Evolutionary conservation across 441 rosid species (phyloP).

Genomic region (Gossypium davidsonii): DNA sequence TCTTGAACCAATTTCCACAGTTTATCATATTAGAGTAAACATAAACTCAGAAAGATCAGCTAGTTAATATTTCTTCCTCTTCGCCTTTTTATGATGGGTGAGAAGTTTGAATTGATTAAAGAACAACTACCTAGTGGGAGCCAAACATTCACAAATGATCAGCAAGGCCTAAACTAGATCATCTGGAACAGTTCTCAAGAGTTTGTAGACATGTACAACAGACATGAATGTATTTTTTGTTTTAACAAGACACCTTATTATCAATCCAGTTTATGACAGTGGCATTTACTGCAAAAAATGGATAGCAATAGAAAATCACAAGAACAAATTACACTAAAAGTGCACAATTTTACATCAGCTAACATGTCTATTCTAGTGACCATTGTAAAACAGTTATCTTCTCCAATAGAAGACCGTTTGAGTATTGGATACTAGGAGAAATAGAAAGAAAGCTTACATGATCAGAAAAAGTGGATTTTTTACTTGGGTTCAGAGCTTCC

Average conservation of each 20-base stretch:
- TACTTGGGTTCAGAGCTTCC: conserved; percentile 68
- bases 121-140: neutral
- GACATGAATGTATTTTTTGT: neutral
- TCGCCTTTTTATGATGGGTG: neutral
- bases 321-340: neutral
- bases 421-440: neutral
- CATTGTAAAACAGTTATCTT: neutral
- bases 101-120: neutral
- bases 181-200: neutral
- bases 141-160: neutral
- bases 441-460: conserved; percentile 39
- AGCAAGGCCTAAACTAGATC: neutral
- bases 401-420: neutral
- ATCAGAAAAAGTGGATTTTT: conserved; percentile 40
- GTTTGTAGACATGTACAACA: neutral
- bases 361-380: neutral
- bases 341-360: neutral
- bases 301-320: neutral
- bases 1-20: no score
- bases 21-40: neutral
- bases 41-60: neutral
- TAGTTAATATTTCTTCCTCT: neutral
- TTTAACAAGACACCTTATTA: neutral
- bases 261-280: neutral
- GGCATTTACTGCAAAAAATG: neutral